Conservation (phyloP, 2,329 filamentous ascomycete genomes). For the Coniochaeta ligniaria region DNA sequence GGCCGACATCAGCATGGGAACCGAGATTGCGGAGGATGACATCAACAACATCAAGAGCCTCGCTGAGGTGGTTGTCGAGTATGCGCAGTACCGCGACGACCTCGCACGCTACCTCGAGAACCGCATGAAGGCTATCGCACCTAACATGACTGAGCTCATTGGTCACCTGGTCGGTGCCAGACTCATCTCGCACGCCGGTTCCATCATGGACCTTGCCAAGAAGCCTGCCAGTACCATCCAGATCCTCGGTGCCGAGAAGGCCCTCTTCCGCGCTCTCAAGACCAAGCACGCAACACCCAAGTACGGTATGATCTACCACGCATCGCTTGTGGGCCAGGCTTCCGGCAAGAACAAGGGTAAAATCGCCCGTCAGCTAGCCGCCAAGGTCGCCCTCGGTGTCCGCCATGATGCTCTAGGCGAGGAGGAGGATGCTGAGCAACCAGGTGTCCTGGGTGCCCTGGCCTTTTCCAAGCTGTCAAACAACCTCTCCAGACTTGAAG, state of each 20-base stretch:
- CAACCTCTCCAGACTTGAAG: slow-evolving; percentile 72
- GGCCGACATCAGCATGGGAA: slow-evolving; percentile 97
- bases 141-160: slow-evolving; percentile 88
- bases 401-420: slow-evolving; percentile 86
- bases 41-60: slow-evolving; percentile 86
- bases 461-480: slow-evolving; percentile 69
- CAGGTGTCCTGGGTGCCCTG: slow-evolving; percentile 73
- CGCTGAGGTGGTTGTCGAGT: slow-evolving; percentile 86
- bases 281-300: slow-evolving; percentile 99
- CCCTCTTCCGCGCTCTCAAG: slow-evolving; percentile 95
- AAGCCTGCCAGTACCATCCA: slow-evolving; percentile 92
- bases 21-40: slow-evolving; percentile 90
- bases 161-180: slow-evolving; percentile 91
- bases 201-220: slow-evolving; percentile 91
- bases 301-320: slow-evolving; percentile 92
- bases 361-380: slow-evolving; percentile 91
- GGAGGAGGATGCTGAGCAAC: slow-evolving; percentile 72
- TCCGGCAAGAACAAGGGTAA: slow-evolving; percentile 99
- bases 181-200: slow-evolving; percentile 90
- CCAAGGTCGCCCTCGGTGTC: slow-evolving; percentile 87
- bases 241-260: slow-evolving; percentile 97
- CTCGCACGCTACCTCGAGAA: slow-evolving; percentile 83
- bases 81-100: slow-evolving; percentile 83
- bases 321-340: slow-evolving; percentile 90
- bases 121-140: slow-evolving; percentile 94